Conservation (phyloP, 306 rosid species). For the Sindora glabra region DNA sequence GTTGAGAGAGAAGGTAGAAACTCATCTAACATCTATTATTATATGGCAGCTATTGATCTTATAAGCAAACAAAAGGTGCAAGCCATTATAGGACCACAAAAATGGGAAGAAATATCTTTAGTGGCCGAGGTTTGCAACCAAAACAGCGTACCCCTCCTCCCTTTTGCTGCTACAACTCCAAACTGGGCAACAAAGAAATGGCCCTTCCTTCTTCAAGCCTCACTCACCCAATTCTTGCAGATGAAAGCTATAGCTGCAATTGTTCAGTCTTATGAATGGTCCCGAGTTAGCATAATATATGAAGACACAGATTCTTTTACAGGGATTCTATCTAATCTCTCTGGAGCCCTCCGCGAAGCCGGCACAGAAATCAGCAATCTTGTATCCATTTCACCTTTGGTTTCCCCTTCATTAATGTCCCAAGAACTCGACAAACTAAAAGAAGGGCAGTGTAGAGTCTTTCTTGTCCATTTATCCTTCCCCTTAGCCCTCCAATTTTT, state of each 20-base stretch:
- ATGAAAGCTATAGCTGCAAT: constrained; percentile 41
- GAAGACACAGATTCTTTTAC: constrained; percentile 32
- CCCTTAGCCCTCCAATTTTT: constrained; percentile 28
- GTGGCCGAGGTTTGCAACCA: constrained; percentile 32
- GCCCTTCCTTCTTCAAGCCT: constrained; percentile 35
- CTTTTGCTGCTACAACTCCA: constrained; percentile 37
- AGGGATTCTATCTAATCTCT: constrained; percentile 24
- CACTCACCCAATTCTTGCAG: constrained; percentile 15
- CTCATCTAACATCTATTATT: not conserved
- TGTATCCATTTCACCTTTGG: constrained; percentile 27
- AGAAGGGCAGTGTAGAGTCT: constrained; percentile 26
- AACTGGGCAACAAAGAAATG: constrained; percentile 31
- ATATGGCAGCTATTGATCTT: constrained; percentile 38
- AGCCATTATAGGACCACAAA: constrained; percentile 37
- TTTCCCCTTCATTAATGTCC: constrained; percentile 30
- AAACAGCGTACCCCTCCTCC: constrained; percentile 21
- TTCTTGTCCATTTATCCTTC: constrained; percentile 30
- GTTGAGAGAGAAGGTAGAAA: too few relatives aligned
- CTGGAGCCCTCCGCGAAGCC: constrained; percentile 13
- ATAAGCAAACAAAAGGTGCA: constrained; percentile 15
- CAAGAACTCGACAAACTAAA: constrained; percentile 30
- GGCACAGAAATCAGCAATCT: constrained; percentile 15
- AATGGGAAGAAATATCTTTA: constrained; percentile 39
- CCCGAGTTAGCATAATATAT: constrained; percentile 26
- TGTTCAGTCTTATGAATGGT: constrained; percentile 37